Percentiles rank a stretch among this genome's conserved stretches.
phyloP scores from a whole-genome alignment of 139 green algal species.

The Axilococcus clingmanii region DNA sequence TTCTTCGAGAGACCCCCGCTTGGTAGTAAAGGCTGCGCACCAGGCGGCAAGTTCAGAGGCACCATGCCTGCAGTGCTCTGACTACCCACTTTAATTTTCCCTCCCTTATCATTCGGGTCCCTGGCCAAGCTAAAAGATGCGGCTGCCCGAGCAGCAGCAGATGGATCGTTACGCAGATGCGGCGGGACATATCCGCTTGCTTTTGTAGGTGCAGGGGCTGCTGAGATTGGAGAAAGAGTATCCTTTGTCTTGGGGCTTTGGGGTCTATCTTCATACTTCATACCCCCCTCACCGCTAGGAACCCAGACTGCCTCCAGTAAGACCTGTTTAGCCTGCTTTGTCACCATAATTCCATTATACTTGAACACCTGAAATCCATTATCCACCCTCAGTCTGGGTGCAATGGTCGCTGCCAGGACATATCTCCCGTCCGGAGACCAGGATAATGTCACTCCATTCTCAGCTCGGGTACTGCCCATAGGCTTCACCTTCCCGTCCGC shows the following conservation, averaged over 20 bases:
- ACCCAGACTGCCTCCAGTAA: constrained; percentile 70
- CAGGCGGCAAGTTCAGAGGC: constrained; percentile 29
- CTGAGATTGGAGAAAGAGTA: constrained; percentile 11
- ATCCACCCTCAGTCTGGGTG: constrained; percentile 88
- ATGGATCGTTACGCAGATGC: constrained; percentile 24
- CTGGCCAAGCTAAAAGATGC: constrained; percentile 42
- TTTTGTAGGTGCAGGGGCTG: constrained; percentile 12
- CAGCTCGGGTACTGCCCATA: constrained; percentile 47
- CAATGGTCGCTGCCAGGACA: constrained; percentile 72
- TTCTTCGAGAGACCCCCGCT: constrained; percentile 65
- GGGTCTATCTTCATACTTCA: constrained; percentile 50
- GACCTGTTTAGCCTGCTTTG: constrained; percentile 34
- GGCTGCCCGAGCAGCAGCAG: constrained; percentile 7
- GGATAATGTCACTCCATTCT: constrained; percentile 50
- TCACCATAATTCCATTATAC: constrained; percentile 62
- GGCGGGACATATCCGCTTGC: constrained; percentile 41
- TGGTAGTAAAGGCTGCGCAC: constrained; percentile 9
- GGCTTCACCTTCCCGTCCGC: constrained; percentile 62
- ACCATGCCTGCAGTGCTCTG: not conserved
- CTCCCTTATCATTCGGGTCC: constrained; percentile 33
- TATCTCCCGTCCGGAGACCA: constrained; percentile 83
- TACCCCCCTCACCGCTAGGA: constrained; percentile 21
- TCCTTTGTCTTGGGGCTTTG: constrained; percentile 38
- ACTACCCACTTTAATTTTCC: constrained; percentile 9
- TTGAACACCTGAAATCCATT: constrained; percentile 75